Evolutionary conservation across 2,329 filamentous ascomycete species (phyloP).

Genomic region (Eurotiales sp.): DNA sequence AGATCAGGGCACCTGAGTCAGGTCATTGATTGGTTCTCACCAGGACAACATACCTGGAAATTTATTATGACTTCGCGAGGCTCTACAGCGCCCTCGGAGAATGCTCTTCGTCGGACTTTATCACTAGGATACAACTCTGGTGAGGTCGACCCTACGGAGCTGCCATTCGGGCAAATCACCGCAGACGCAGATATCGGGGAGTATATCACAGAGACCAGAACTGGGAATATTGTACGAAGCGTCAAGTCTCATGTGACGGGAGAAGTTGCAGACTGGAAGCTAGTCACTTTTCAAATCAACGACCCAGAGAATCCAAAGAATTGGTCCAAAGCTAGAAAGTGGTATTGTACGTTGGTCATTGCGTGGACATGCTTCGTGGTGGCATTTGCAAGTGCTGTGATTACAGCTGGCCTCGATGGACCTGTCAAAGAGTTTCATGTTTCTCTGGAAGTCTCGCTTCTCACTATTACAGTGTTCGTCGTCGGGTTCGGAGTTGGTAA

Average conservation of each 20-base stretch:
- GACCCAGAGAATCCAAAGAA: slow-evolving; percentile 82
- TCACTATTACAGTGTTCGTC: slow-evolving; percentile 73
- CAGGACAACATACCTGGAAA: not conserved
- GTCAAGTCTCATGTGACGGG: slow-evolving; percentile 54
- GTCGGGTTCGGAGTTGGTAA: slow-evolving; percentile 73
- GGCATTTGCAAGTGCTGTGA: slow-evolving; percentile 67
- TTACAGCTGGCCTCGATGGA: slow-evolving; percentile 70
- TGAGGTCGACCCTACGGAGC: slow-evolving; percentile 11
- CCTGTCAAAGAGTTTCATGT: slow-evolving; percentile 63
- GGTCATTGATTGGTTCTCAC: not conserved
- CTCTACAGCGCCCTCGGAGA: not conserved
- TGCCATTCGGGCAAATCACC: slow-evolving; percentile 7
- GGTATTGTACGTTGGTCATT: slow-evolving; percentile 83
- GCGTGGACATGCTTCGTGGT: slow-evolving; percentile 72
- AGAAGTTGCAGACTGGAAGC: slow-evolving; percentile 53
- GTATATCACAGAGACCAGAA: slow-evolving; percentile 60
- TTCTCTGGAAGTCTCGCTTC: slow-evolving; percentile 66
- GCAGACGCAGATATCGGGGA: slow-evolving; percentile 59
- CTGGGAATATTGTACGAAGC: slow-evolving; percentile 59
- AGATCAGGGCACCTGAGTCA: not conserved
- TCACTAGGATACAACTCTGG: slow-evolving; percentile 13
- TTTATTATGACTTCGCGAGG: slow-evolving; percentile 7
- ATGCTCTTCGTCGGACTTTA: slow-evolving; percentile 2
- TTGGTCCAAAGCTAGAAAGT: slow-evolving; percentile 74
- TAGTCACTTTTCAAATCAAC: slow-evolving; percentile 67